Percentiles rank a stretch among this genome's conserved stretches.
These are phyloP conservation scores for Hirsutella thompsonii DNA, from an alignment of 2,329 filamentous ascomycete genomes.

Conservation along the genomic window DNA sequence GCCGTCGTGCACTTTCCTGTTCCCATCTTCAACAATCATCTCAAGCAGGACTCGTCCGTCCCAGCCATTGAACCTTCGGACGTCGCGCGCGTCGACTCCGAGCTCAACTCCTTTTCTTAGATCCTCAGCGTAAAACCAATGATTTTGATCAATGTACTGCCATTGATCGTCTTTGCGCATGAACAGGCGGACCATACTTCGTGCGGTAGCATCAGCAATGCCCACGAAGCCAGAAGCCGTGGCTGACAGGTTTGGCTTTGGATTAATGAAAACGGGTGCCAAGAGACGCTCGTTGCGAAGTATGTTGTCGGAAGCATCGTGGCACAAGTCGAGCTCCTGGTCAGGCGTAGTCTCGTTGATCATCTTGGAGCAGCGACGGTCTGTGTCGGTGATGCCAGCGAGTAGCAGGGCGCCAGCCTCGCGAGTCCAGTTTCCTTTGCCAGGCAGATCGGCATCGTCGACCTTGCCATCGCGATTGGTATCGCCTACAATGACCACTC, in stretches of 20 bases:
- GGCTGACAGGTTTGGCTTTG: conserved; percentile 8
- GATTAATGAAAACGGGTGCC: conserved; percentile 19
- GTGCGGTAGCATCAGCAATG: conserved; percentile 2
- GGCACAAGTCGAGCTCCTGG: conserved; percentile 16
- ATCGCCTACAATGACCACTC: conserved; percentile 14
- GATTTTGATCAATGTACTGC: conserved; percentile 12
- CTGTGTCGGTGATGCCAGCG: conserved; percentile 21
- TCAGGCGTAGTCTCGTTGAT: conserved; percentile 7
- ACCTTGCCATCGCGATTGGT: conserved; percentile 21
- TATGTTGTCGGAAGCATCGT: conserved; percentile 21
- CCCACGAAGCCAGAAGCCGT: conserved; percentile 8
- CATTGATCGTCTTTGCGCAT: conserved; percentile 10
- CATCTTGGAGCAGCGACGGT: conserved; percentile 14
- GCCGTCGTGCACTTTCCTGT: conserved; percentile 8
- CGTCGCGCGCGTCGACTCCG: conserved; percentile 21
- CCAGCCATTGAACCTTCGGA: conserved; percentile 11
- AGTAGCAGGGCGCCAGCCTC: conserved; percentile 19
- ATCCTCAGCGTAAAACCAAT: conserved; percentile 14
- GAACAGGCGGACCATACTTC: conserved; percentile 16
- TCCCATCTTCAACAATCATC: conserved; percentile 15
- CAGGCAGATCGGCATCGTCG: conserved; percentile 11
- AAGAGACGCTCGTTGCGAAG: conserved; percentile 16
- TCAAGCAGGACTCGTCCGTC: conserved; percentile 13
- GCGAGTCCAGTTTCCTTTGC: conserved; percentile 13
- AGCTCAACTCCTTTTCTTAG: conserved; percentile 18